Conservation (phyloP, 2,329 filamentous ascomycete genomes). For the Lithohypha guttulata region DNA sequence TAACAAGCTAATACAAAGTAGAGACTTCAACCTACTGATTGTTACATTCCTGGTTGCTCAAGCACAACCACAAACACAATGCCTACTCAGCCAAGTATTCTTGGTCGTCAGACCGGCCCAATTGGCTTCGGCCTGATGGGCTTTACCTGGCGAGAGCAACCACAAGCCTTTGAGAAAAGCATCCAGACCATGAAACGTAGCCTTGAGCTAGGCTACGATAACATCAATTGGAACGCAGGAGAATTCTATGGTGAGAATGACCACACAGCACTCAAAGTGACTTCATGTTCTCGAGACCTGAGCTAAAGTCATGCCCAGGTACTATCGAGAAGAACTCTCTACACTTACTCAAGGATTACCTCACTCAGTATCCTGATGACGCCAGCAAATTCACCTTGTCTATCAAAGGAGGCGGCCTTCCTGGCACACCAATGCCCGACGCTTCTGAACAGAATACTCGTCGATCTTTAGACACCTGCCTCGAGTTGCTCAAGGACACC, state of each 20-base stretch:
- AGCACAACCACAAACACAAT: no score
- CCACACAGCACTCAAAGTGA: no score
- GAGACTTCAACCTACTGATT: no score
- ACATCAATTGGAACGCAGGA: constrained; percentile 55
- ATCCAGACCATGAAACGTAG: constrained; percentile 48
- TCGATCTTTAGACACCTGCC: constrained; percentile 47
- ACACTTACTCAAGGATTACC: constrained; percentile 51
- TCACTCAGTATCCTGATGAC: constrained; percentile 53
- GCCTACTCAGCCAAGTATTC: constrained; percentile 24
- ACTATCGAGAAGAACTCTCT: constrained; percentile 47
- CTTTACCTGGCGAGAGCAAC: constrained; percentile 26
- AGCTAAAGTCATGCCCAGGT: not conserved
- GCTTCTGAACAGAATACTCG: constrained; percentile 46
- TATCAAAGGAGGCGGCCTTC: constrained; percentile 48
- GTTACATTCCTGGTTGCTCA: no score
- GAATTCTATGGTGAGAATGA: constrained; percentile 49
- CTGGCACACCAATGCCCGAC: constrained; percentile 33
- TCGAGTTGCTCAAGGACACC: constrained; percentile 43
- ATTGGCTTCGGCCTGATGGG: constrained; percentile 49
- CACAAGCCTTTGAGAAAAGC: constrained; percentile 19
- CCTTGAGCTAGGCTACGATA: constrained; percentile 36
- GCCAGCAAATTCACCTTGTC: constrained; percentile 50
- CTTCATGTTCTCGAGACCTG: no score
- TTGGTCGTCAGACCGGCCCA: constrained; percentile 37
- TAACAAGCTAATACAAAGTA: no score